Base-by-base conservation (phyloP, 768 basidiomycete genomes). In the Termitomyces eurrhizus region DNA sequence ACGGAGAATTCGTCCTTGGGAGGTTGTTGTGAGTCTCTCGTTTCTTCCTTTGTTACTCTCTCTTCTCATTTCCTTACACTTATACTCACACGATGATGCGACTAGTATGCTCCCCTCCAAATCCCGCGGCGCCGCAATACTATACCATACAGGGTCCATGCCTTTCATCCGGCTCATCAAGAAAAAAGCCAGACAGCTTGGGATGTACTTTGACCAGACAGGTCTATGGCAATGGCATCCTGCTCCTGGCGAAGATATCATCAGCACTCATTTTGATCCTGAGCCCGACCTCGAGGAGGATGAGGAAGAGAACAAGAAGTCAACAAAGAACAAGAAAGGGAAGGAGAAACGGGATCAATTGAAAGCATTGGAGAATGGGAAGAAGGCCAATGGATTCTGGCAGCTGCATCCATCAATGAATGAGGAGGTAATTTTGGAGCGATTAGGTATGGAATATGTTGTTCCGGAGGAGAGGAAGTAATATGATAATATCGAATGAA, bases 151-250 rank as follows among this genome's bases (percentile, higher is more conserved):
- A 2, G 88, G 88, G 9, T 85, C 88, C 66, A 45, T 52, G 0
- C 75, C 76, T 29, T 86, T 87, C 67, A 70, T 73, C 45, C 70
- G 73, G 52, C 72, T 78, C 45, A 61, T 83, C 2, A 75, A 75
- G 36, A 67, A 64, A 24, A 72, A 74, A 42, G 89, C 88, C 0
- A 56, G 65, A 7, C 73, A 71, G 48, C 65, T 75, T 2, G 82
- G 80, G 16, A 64, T 87, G 66, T 73, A 79, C 37, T 74, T 90
- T 33, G 81, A 87, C 64, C 84, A 86, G 64, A 82, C 76, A 62
- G 89, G 88, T 13, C 72, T 90, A 4, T 90, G 89, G 89, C 75
- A 71, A 53, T 87, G 85, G 83, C 59, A 62, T 14, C 21, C 61
- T 13, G 61, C 52, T 18, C 50, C 57, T 4, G 36, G 24, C 2